Evolutionary conservation across 352 stramenopile species (phyloP).

Genomic region (Phytophthora meadii): DNA sequence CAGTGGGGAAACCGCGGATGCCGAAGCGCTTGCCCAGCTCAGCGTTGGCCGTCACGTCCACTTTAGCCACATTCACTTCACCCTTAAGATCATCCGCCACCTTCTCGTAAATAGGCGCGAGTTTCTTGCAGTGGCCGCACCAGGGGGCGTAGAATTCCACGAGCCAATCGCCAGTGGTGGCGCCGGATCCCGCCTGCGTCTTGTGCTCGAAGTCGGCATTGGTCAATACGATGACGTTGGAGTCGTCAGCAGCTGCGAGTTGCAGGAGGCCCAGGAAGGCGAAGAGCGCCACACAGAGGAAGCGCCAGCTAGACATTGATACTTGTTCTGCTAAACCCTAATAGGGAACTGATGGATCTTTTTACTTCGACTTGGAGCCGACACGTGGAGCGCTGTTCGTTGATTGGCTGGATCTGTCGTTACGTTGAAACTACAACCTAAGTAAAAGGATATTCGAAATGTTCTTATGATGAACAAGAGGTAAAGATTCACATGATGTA

Average conservation of each 20-base stretch:
- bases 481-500: constrained; percentile 39
- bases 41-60: constrained; percentile 85
- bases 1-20: constrained; percentile 80
- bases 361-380: constrained; percentile 21
- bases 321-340: neutral
- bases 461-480: neutral
- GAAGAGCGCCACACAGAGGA: constrained; percentile 33
- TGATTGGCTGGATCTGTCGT: constrained; percentile 17
- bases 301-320: constrained; percentile 21
- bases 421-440: constrained; percentile 3
- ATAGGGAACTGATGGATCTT: neutral
- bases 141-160: constrained; percentile 89
- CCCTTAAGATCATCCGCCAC: constrained; percentile 87
- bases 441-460: neutral
- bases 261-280: constrained; percentile 35
- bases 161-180: constrained; percentile 93
- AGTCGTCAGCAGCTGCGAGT: constrained; percentile 31
- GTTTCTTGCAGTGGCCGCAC: constrained; percentile 87
- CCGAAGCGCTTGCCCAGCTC: constrained; percentile 85
- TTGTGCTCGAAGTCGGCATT: constrained; percentile 88
- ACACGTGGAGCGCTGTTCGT: constrained; percentile 17
- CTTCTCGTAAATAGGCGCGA: constrained; percentile 81
- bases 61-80: constrained; percentile 91
- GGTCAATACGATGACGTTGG: constrained; percentile 71
- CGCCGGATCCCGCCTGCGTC: constrained; percentile 90